Evolutionary conservation across 441 rosid species (phyloP).

Genomic region (Croton setiger): DNA sequence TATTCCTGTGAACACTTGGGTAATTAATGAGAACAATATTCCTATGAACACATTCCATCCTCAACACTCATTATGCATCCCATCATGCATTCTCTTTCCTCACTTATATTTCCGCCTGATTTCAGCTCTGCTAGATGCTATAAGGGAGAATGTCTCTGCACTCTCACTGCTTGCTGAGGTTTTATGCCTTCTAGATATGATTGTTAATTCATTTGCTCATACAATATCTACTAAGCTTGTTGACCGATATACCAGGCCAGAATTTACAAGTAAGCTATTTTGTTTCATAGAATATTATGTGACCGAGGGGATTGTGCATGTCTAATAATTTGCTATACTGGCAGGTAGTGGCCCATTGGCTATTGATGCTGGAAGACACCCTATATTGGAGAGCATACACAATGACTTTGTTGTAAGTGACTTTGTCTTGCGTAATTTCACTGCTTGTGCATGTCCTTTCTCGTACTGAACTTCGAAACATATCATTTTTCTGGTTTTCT

Average conservation of each 20-base stretch:
- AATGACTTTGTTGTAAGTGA: slow-evolving; percentile 69
- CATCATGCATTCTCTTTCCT: slow-evolving; percentile 1
- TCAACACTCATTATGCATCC: slow-evolving; percentile 1
- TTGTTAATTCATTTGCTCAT: slow-evolving; percentile 95
- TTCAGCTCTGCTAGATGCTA: slow-evolving; percentile 77
- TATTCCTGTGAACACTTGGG: neutral
- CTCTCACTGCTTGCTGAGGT: slow-evolving; percentile 92
- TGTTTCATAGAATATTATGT: slow-evolving; percentile 16
- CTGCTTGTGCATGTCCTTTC: slow-evolving; percentile 15
- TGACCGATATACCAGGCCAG: slow-evolving; percentile 82
- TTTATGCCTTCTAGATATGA: slow-evolving; percentile 93
- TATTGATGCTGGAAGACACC: slow-evolving; percentile 97
- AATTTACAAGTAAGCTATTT: slow-evolving; percentile 63
- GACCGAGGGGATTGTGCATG: slow-evolving; percentile 17
- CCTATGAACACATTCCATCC: neutral
- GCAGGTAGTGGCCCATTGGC: slow-evolving; percentile 91
- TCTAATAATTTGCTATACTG: slow-evolving; percentile 23
- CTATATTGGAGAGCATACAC: slow-evolving; percentile 90
- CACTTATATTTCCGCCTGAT: slow-evolving; percentile 18
- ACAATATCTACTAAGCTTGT: slow-evolving; percentile 84
- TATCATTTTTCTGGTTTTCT: slow-evolving; percentile 1
- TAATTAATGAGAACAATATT: neutral
- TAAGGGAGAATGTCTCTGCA: slow-evolving; percentile 71
- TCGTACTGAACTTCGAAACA: slow-evolving; percentile 5
- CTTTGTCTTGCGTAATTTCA: slow-evolving; percentile 13